These are phyloP conservation scores for Plantago major DNA, from an alignment of 257 asterid species.

Conservation along the genomic window DNA sequence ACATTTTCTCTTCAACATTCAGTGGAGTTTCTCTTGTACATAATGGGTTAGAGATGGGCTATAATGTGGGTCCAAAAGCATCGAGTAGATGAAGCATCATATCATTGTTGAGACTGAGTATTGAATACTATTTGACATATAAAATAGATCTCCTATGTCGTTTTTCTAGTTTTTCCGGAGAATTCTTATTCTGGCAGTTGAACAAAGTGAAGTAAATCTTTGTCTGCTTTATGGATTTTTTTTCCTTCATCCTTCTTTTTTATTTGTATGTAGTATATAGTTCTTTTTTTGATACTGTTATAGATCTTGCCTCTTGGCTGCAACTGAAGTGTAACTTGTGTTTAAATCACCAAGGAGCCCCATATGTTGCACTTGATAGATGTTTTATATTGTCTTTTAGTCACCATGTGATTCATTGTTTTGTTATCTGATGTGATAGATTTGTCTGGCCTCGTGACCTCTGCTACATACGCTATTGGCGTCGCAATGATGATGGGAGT, in stretches of 20 bases:
- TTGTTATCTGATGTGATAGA: slow-evolving; percentile 40
- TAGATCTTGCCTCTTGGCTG: slow-evolving; percentile 10
- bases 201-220: slow-evolving; percentile 8
- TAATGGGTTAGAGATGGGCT: slow-evolving; percentile 9
- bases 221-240: slow-evolving; percentile 2
- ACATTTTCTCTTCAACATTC: slow-evolving; percentile 8
- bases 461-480: slow-evolving; percentile 98
- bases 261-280: slow-evolving; percentile 4
- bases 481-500: slow-evolving; percentile 97
- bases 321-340: slow-evolving; percentile 16
- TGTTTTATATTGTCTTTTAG: slow-evolving; percentile 4
- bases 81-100: slow-evolving; percentile 17
- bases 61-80: slow-evolving; percentile 13
- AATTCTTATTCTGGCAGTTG: slow-evolving; percentile 13
- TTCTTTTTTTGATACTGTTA: slow-evolving; percentile 17
- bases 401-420: slow-evolving; percentile 12
- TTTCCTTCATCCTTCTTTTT: no score
- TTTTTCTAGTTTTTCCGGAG: slow-evolving; percentile 10
- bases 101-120: slow-evolving; percentile 4
- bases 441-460: slow-evolving; percentile 97
- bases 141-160: slow-evolving; percentile 11
- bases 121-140: not conserved
- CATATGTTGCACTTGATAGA: not conserved
- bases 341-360: slow-evolving; percentile 3
- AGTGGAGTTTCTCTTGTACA: slow-evolving; percentile 4